phyloP scores from a whole-genome alignment of 805 yeast genomes.

The Zygoascus ofunaensis region DNA sequence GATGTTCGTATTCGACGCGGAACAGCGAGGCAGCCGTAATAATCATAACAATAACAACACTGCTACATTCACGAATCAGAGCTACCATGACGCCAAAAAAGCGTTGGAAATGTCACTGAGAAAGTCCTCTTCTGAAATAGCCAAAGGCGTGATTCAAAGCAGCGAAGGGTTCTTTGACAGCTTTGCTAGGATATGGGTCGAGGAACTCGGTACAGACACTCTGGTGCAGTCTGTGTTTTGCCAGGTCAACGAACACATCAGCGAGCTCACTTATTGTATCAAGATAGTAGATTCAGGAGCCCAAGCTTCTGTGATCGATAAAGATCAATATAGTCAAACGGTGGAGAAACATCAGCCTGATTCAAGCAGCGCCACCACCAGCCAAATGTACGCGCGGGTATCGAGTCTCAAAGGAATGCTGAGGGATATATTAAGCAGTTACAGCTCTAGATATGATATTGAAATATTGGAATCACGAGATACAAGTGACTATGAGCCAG shows the following conservation, averaged over 20 bases:
- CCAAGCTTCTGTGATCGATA: constrained; percentile 5
- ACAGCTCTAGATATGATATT: neutral
- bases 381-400: neutral
- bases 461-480: neutral
- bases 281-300: constrained; percentile 8
- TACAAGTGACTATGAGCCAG: neutral
- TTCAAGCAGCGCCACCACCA: neutral
- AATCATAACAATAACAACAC: too few relatives aligned
- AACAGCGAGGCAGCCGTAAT: constrained; percentile 5
- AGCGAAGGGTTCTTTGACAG: constrained; percentile 16
- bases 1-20: constrained; percentile 7
- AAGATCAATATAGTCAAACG: neutral
- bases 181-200: constrained; percentile 17
- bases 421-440: neutral
- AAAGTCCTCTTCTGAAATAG: constrained; percentile 12
- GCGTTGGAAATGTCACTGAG: neutral
- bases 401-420: neutral
- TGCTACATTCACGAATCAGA: neutral
- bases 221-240: constrained; percentile 16
- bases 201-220: constrained; percentile 12
- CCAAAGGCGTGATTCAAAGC: constrained; percentile 14
- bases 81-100: neutral
- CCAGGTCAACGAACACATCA: constrained; percentile 12
- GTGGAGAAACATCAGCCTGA: neutral
- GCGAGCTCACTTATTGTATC: constrained; percentile 15